These are phyloP conservation scores for Colletotrichum sp. DNA, from an alignment of 2,329 filamentous ascomycete species.

Conservation along the genomic window DNA sequence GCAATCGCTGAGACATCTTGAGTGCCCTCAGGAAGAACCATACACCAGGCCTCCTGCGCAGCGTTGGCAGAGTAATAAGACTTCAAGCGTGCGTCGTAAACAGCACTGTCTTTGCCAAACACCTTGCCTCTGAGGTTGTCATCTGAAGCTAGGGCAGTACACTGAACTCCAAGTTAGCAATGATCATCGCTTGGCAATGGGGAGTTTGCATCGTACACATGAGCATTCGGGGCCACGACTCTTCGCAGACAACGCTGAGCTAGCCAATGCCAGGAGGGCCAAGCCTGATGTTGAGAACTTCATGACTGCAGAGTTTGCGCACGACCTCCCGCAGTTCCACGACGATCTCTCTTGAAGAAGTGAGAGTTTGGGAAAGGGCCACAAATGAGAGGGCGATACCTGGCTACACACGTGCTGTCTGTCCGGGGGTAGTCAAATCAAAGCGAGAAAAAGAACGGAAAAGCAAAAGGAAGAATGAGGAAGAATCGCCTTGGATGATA, in stretches of 20 bases:
- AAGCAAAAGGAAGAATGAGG: neutral
- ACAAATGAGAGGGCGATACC: neutral
- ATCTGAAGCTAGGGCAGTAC: conserved; percentile 23
- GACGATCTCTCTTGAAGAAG: neutral
- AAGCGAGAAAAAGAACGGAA: neutral
- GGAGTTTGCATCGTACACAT: neutral
- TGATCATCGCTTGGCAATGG: neutral
- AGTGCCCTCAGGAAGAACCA: conserved; percentile 1
- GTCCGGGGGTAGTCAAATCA: neutral
- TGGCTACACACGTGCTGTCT: neutral
- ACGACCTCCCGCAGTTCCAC: neutral
- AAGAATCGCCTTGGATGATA: neutral
- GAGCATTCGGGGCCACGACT: neutral
- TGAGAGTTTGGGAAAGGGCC: neutral
- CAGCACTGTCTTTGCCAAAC: neutral
- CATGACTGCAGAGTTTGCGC: neutral
- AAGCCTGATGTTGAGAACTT: neutral
- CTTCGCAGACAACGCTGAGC: neutral
- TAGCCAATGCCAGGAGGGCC: neutral
- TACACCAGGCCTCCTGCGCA: conserved; percentile 7
- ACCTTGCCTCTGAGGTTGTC: conserved; percentile 21
- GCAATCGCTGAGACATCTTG: conserved; percentile 23
- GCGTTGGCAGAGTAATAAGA: conserved; percentile 18
- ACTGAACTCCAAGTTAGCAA: conserved; percentile 21
- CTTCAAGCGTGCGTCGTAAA: conserved; percentile 1